Percentiles rank a stretch among this genome's conserved stretches.
phyloP scores from a whole-genome alignment of 2,329 filamentous ascomycete species.

The Fusarium continuum region DNA sequence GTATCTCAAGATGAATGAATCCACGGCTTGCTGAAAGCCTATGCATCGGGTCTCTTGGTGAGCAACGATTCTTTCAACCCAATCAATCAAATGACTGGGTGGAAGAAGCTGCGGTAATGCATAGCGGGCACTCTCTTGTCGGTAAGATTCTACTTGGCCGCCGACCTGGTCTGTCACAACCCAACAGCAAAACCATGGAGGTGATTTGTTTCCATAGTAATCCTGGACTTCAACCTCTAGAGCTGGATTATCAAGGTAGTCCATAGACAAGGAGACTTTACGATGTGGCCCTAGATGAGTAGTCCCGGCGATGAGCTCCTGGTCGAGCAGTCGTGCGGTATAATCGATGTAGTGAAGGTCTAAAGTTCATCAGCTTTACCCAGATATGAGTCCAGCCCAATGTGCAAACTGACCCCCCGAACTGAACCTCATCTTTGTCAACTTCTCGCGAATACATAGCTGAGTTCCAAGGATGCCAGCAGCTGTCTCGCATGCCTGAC shows the following conservation, averaged over 20 bases:
- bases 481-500: conserved; percentile 38
- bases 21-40: conserved; percentile 43
- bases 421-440: conserved; percentile 44
- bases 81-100: conserved; percentile 33
- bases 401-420: conserved; percentile 35
- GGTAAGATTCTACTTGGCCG: conserved; percentile 40
- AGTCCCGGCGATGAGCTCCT: conserved; percentile 43
- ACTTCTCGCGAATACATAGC: conserved; percentile 41
- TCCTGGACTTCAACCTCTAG: conserved; percentile 41
- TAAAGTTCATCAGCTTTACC: conserved; percentile 7
- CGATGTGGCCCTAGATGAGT: conserved; percentile 43
- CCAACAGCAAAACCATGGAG: conserved; percentile 45
- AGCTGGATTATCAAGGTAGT: conserved; percentile 41
- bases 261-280: conserved; percentile 40
- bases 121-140: conserved; percentile 42
- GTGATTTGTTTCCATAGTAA: conserved; percentile 35
- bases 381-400: background rate
- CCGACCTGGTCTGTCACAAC: conserved; percentile 42
- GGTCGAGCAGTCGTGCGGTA: conserved; percentile 39
- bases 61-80: conserved; percentile 39
- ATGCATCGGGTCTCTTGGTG: conserved; percentile 40
- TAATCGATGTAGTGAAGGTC: conserved; percentile 45
- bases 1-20: conserved; percentile 42
- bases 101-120: conserved; percentile 40
- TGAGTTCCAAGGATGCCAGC: conserved; percentile 40